Percentiles rank a stretch among this genome's conserved stretches.
These are phyloP conservation scores for Phytophthora pistaciae DNA, from an alignment of 352 stramenopile genomes.

Conservation along the genomic window DNA sequence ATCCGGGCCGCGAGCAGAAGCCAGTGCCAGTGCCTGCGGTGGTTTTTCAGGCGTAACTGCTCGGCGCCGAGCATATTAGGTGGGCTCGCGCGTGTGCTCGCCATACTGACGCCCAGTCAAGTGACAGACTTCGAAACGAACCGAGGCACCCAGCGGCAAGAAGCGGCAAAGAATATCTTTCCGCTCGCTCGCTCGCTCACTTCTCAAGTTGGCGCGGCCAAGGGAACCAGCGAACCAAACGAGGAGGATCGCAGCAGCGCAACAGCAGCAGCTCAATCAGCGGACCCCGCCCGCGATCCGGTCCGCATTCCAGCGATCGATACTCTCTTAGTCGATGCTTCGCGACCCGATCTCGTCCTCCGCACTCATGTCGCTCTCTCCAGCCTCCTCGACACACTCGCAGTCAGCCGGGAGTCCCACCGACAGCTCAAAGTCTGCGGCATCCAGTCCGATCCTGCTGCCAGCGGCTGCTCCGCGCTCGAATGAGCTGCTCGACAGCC, in stretches of 20 bases:
- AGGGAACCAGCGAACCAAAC: constrained; percentile 13
- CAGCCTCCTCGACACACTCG: constrained; percentile 19
- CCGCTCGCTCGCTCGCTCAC: constrained; percentile 40
- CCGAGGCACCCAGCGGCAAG: constrained; percentile 16
- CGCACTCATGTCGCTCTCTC: constrained; percentile 32
- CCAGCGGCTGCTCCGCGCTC: constrained; percentile 19
- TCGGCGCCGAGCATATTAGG: constrained; percentile 6
- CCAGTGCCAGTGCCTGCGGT: constrained; percentile 14
- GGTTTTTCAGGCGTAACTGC: constrained; percentile 39
- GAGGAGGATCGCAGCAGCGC: constrained; percentile 8
- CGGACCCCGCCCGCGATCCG: not conserved
- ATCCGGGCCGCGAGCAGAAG: constrained; percentile 6
- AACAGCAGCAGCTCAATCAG: constrained; percentile 7
- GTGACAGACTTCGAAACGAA: constrained; percentile 37
- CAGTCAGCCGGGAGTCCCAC: constrained; percentile 13
- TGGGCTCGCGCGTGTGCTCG: not conserved
- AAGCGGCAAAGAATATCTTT: constrained; percentile 47
- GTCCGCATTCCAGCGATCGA: constrained; percentile 14
- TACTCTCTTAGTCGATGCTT: constrained; percentile 33
- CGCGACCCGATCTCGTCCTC: constrained; percentile 29
- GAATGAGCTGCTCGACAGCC: constrained; percentile 27
- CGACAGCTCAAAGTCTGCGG: constrained; percentile 10
- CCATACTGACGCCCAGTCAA: constrained; percentile 15
- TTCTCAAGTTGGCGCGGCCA: constrained; percentile 48
- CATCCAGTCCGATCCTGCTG: constrained; percentile 17